Conservation (phyloP, 345 rosid species). For the Xanthoceras sorbifolium region DNA sequence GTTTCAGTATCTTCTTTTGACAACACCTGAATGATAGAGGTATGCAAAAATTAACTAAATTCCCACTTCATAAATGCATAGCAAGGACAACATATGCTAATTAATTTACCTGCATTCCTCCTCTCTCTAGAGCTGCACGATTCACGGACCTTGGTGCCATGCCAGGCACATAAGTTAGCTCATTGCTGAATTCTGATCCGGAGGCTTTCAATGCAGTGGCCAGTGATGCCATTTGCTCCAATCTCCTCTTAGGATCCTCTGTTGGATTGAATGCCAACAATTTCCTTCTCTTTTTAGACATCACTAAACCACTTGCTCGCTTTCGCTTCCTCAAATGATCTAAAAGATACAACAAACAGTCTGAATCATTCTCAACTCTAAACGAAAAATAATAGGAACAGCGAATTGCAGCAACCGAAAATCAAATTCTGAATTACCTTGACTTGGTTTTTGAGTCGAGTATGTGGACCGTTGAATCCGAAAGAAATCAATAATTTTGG, state of each 20-base stretch:
- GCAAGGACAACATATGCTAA: background rate
- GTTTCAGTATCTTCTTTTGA: conserved; percentile 73
- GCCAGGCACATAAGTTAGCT: conserved; percentile 61
- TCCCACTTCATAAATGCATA: background rate
- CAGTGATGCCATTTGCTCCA: conserved; percentile 88
- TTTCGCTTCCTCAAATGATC: conserved; percentile 56
- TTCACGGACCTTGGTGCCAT: conserved; percentile 80
- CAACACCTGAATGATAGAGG: conserved; percentile 49
- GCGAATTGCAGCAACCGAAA: background rate
- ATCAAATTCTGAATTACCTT: conserved; percentile 32
- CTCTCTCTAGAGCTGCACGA: conserved; percentile 64
- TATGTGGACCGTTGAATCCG: conserved; percentile 57
- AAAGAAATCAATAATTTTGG: conserved; percentile 81
- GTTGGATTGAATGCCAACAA: conserved; percentile 69
- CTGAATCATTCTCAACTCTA: background rate
- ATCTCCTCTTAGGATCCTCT: conserved; percentile 57
- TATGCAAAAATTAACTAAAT: background rate
- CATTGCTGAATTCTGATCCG: conserved; percentile 57
- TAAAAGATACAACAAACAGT: conserved; percentile 18
- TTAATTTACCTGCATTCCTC: conserved; percentile 84
- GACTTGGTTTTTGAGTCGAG: conserved; percentile 19
- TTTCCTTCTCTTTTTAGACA: conserved; percentile 77
- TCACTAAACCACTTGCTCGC: conserved; percentile 51
- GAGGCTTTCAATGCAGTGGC: conserved; percentile 81
- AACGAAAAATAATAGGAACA: background rate